phyloP scores from a whole-genome alignment of 78 protist genomes.

The Anaeramoeba flamelloides region DNA sequence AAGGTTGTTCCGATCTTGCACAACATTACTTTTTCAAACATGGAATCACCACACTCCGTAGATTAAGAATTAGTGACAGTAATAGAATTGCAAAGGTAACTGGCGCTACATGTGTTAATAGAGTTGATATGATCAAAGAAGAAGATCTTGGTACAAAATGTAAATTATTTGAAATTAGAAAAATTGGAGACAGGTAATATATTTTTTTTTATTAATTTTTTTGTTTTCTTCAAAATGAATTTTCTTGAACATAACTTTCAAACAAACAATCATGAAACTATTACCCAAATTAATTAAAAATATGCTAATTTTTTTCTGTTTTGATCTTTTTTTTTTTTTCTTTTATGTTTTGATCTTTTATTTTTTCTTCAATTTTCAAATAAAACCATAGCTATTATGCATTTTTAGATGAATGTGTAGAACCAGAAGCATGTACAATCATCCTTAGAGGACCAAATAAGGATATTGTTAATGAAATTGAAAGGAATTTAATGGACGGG shows the following conservation, averaged over 20 bases:
- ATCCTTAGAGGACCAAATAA: constrained; percentile 94
- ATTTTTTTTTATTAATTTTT: no score
- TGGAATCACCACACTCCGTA: constrained; percentile 82
- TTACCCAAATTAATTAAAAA: no score
- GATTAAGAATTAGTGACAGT: constrained; percentile 94
- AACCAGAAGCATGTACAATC: constrained; percentile 95
- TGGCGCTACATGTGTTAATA: constrained; percentile 90
- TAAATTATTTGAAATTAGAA: constrained; percentile 37
- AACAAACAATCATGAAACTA: no score
- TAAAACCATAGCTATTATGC: constrained; percentile 85
- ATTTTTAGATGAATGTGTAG: constrained; percentile 80
- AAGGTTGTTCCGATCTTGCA: constrained; percentile 85
- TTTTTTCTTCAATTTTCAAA: no score
- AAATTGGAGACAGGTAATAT: constrained; percentile 92
- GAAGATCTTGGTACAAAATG: constrained; percentile 82
- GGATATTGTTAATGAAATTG: constrained; percentile 92
- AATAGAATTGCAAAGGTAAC: constrained; percentile 90
- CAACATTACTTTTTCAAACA: constrained; percentile 73
- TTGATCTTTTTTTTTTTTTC: no score
- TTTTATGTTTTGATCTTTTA: no score
- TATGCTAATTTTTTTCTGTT: no score
- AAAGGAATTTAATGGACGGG: constrained; percentile 80
- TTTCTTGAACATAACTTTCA: no score
- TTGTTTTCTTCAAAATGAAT: no score
- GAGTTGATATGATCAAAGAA: constrained; percentile 83